Evolutionary conservation across 345 rosid species (phyloP).

Genomic region (Populus nigra): DNA sequence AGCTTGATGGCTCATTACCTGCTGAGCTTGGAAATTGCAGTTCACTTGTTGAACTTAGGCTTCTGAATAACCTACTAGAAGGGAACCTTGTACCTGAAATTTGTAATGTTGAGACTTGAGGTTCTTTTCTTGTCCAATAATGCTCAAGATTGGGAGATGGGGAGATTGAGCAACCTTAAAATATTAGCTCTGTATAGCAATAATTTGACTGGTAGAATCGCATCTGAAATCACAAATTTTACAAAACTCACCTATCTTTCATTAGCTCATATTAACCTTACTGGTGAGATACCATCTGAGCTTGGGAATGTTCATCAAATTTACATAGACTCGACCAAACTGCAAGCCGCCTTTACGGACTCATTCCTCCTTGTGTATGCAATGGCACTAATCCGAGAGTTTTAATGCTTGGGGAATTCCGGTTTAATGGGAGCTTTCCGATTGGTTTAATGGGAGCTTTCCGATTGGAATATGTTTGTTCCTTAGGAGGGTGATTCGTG

Average conservation of each 20-base stretch:
- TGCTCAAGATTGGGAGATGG: conserved; percentile 22
- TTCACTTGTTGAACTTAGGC: conserved; percentile 33
- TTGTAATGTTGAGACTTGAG: conserved; percentile 31
- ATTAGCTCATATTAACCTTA: conserved; percentile 38
- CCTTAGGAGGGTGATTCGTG: conserved; percentile 33
- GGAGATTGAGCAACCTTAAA: conserved; percentile 23
- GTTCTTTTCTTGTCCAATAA: conserved; percentile 30
- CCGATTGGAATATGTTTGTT: conserved; percentile 36
- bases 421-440: conserved; percentile 35
- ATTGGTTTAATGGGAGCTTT: conserved; percentile 37
- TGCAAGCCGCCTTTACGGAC: conserved; percentile 32
- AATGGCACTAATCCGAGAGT: conserved; percentile 24
- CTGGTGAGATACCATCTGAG: conserved; percentile 28
- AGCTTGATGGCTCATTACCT: conserved; percentile 35
- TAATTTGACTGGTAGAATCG: conserved; percentile 37
- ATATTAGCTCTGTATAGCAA: conserved; percentile 38
- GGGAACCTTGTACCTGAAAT: conserved; percentile 33
- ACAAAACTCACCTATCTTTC: conserved; percentile 30
- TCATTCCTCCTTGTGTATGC: conserved; percentile 32
- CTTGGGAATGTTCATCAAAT: conserved; percentile 25
- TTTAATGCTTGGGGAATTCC: conserved; percentile 28
- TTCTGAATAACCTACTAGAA: conserved; percentile 32
- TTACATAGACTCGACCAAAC: conserved; percentile 31
- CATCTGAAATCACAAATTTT: conserved; percentile 21
- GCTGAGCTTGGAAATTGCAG: conserved; percentile 40